phyloP scores from a whole-genome alignment of 371 early-diverging fungal species.

The Mucor plumbeus region DNA sequence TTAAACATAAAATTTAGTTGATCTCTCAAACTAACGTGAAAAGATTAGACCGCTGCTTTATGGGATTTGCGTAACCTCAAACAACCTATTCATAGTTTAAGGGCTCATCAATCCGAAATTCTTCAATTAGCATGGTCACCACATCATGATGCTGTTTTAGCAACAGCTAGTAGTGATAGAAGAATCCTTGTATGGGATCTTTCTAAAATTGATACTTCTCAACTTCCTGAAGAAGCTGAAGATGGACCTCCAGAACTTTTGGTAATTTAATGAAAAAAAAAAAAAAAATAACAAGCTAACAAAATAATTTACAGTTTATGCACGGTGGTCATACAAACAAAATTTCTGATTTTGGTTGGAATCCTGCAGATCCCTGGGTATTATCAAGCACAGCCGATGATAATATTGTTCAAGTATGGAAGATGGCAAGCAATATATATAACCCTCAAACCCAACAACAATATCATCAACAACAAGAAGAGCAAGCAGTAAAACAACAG shows the following conservation, averaged over 20 bases:
- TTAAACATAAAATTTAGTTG: no score
- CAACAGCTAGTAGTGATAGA: conserved; percentile 90
- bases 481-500: not conserved
- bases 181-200: conserved; percentile 97
- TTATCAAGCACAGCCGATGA: conserved; percentile 96
- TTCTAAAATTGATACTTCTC: conserved; percentile 88
- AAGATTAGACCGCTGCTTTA: conserved; percentile 76
- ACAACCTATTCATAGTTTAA: conserved; percentile 78
- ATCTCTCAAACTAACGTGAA: not conserved
- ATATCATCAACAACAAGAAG: not conserved
- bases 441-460: conserved; percentile 2
- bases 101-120: conserved; percentile 90
- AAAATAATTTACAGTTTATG: conserved; percentile 73
- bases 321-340: conserved; percentile 99
- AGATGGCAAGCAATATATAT: conserved; percentile 67
- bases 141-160: conserved; percentile 89
- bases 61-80: conserved; percentile 97
- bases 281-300: not conserved
- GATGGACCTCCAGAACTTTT: conserved; percentile 98
- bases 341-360: conserved; percentile 98
- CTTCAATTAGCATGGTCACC: conserved; percentile 96
- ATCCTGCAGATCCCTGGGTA: conserved; percentile 97
- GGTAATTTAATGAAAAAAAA: conserved; percentile 43
- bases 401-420: conserved; percentile 99
- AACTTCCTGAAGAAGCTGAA: conserved; percentile 86